Percentiles rank a stretch among this genome's conserved stretches.
Evolutionary conservation across 306 rosid genomes (phyloP).

Genomic region (Crataegus laevigata): DNA sequence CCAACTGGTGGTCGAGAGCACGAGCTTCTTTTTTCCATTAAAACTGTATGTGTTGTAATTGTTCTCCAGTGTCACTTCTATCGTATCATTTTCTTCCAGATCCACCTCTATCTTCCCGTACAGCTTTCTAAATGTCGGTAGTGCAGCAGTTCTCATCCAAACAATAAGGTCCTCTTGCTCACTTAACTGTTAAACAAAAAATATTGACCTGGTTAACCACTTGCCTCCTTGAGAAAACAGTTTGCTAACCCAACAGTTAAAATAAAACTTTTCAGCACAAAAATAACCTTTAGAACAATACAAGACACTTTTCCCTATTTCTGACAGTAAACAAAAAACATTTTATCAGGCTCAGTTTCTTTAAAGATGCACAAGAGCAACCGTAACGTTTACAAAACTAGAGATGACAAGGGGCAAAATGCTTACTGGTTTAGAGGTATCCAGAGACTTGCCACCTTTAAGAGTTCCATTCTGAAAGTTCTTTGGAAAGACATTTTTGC

Average conservation of each 20-base stretch:
- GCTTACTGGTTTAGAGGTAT: constrained; percentile 41
- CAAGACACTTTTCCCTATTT: not conserved
- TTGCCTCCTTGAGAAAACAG: constrained; percentile 7
- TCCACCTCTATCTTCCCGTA: constrained; percentile 68
- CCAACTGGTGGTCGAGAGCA: constrained; percentile 71
- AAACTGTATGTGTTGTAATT: constrained; percentile 66
- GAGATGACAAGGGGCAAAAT: constrained; percentile 1
- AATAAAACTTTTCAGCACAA: not conserved
- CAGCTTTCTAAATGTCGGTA: constrained; percentile 73
- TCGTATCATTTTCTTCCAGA: constrained; percentile 32
- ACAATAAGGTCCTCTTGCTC: constrained; percentile 73
- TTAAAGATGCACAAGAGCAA: not conserved
- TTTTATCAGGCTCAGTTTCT: not conserved
- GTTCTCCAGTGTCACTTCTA: constrained; percentile 41
- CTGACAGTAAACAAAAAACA: not conserved
- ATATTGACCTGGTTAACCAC: constrained; percentile 20
- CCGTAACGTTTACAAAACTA: not conserved
- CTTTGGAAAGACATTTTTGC: constrained; percentile 69
- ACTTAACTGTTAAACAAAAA: constrained; percentile 51
- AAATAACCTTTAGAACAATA: not conserved
- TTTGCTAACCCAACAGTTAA: not conserved
- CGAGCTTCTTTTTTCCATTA: constrained; percentile 69
- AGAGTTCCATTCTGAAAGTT: constrained; percentile 75
- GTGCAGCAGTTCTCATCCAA: constrained; percentile 83
- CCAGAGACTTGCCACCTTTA: constrained; percentile 47